phyloP scores from a whole-genome alignment of 2,329 filamentous ascomycete species.

The Passalora sequoiae region DNA sequence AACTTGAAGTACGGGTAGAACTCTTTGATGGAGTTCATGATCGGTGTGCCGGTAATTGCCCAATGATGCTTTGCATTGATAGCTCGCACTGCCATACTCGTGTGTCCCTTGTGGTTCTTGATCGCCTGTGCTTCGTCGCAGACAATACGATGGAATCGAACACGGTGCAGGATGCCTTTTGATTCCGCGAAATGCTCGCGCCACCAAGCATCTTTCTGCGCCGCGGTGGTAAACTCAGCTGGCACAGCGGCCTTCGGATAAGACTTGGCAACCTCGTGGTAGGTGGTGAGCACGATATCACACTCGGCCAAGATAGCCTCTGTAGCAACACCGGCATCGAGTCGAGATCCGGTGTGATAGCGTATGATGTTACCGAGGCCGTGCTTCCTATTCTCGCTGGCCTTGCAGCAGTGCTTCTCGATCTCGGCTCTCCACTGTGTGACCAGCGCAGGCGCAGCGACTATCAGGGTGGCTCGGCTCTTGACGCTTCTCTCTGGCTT shows the following conservation, averaged over 20 bases:
- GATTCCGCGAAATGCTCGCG: conserved; percentile 27
- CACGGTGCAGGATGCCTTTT: conserved; percentile 36
- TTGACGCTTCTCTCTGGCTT: conserved; percentile 15
- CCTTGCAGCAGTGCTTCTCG: conserved; percentile 18
- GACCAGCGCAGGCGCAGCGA: conserved; percentile 38
- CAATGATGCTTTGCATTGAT: conserved; percentile 38
- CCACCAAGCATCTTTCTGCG: conserved; percentile 41
- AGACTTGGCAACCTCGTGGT: conserved; percentile 38
- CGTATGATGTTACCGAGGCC: conserved; percentile 21
- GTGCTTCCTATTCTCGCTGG: conserved; percentile 17
- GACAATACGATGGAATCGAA: conserved; percentile 53
- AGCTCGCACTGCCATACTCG: conserved; percentile 43
- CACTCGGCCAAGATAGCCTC: conserved; percentile 11
- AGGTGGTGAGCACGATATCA: conserved; percentile 40
- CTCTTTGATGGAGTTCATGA: conserved; percentile 34
- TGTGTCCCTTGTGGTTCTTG: conserved; percentile 56
- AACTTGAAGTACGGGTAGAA: conserved; percentile 44
- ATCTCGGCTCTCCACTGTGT: conserved; percentile 38
- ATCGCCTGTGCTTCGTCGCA: conserved; percentile 96
- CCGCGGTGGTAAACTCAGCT: conserved; percentile 33
- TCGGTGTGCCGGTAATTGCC: conserved; percentile 43
- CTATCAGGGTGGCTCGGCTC: conserved; percentile 39
- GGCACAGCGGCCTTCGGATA: conserved; percentile 42
- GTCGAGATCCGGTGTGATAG: conserved; percentile 14
- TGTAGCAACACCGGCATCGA: conserved; percentile 3